Percentiles rank a stretch among this genome's conserved stretches.
Evolutionary conservation across 441 rosid genomes (phyloP).

Genomic region (Biscutella laevigata): DNA sequence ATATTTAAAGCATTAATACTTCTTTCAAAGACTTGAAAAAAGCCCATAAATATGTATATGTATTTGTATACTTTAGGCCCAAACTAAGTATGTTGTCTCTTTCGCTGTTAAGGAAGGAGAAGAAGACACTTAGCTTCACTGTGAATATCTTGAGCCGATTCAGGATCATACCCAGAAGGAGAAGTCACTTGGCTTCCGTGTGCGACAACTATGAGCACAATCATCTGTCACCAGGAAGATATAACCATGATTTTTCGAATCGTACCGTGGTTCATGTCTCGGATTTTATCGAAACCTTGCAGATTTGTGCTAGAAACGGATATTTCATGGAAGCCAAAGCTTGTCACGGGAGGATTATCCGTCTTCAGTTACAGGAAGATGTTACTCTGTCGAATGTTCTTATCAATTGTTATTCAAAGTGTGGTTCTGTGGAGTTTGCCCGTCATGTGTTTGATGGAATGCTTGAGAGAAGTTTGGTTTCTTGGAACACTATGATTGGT

Average conservation of each 20-base stretch:
- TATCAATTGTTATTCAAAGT: constrained; percentile 41
- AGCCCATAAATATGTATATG: background rate
- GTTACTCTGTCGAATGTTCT: constrained; percentile 47
- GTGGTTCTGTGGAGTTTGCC: constrained; percentile 34
- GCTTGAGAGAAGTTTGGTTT: constrained; percentile 53
- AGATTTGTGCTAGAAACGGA: constrained; percentile 37
- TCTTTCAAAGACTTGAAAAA: background rate
- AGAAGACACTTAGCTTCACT: background rate
- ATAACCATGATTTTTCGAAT: background rate
- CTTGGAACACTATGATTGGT: constrained; percentile 69
- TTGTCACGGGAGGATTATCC: constrained; percentile 44
- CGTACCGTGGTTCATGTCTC: constrained; percentile 14
- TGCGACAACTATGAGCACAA: background rate
- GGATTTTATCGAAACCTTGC: constrained; percentile 35
- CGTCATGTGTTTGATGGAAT: constrained; percentile 68
- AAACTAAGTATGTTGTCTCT: constrained; percentile 20
- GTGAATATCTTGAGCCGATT: constrained; percentile 10
- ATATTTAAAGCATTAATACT: too few species aligned
- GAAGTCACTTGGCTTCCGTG: too few species aligned
- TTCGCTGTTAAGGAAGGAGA: constrained; percentile 6
- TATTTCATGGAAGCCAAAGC: constrained; percentile 30
- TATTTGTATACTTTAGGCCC: background rate
- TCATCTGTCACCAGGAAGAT: background rate
- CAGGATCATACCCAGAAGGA: constrained; percentile 4
- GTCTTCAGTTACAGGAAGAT: constrained; percentile 28